These are phyloP conservation scores for Pythium periplocum DNA, from an alignment of 352 stramenopile genomes.

Conservation along the genomic window DNA sequence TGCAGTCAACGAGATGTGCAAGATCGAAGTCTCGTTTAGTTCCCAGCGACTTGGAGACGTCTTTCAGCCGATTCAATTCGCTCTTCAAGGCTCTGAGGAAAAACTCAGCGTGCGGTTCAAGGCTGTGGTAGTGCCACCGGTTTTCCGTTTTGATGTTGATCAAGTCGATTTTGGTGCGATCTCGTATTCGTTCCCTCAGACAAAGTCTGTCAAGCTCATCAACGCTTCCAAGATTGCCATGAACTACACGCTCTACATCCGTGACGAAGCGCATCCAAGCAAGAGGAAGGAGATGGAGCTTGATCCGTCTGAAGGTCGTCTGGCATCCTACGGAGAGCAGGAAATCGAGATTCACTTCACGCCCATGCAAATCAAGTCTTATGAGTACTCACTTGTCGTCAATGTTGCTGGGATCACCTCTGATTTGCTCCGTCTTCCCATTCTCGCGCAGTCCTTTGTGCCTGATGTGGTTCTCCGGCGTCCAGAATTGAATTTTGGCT, in stretches of 20 bases:
- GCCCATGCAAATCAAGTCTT: conserved; percentile 84
- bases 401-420: conserved; percentile 89
- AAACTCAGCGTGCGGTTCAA: conserved; percentile 80
- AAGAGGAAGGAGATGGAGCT: conserved; percentile 87
- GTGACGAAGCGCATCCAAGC: conserved; percentile 88
- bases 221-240: conserved; percentile 94
- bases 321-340: conserved; percentile 79
- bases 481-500: conserved; percentile 84
- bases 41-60: conserved; percentile 86
- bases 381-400: conserved; percentile 90
- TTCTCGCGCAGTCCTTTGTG: conserved; percentile 86
- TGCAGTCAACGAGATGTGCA: conserved; percentile 72
- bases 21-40: conserved; percentile 84
- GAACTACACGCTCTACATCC: conserved; percentile 85
- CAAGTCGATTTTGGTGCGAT: conserved; percentile 90
- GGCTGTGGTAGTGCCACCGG: conserved; percentile 89
- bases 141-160: conserved; percentile 90
- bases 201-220: conserved; percentile 66
- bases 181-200: conserved; percentile 88
- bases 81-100: conserved; percentile 84
- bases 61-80: conserved; percentile 80
- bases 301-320: conserved; percentile 55
- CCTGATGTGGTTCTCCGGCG: conserved; percentile 62
- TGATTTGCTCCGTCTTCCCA: conserved; percentile 84
- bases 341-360: conserved; percentile 86